Evolutionary conservation across 192 early-diverging fungal genomes (phyloP).

Genomic region (Coemansia sp.): DNA sequence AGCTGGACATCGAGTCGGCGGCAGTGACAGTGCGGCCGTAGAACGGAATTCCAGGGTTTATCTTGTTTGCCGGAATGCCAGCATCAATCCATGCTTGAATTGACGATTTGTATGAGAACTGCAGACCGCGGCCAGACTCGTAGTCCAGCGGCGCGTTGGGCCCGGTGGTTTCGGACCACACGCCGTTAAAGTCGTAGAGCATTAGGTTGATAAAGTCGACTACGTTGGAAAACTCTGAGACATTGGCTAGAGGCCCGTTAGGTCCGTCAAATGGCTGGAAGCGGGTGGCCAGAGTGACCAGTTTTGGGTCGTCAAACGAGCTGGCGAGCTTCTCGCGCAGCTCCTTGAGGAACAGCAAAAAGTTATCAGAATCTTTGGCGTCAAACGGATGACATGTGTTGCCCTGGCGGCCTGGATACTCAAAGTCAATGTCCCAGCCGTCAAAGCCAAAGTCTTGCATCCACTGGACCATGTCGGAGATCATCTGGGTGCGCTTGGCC

Average conservation of each 20-base stretch:
- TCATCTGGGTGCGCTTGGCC: slow-evolving; percentile 49
- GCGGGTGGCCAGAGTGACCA: slow-evolving; percentile 65
- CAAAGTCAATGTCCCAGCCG: slow-evolving; percentile 78
- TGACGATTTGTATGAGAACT: slow-evolving; percentile 47
- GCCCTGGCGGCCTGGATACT: slow-evolving; percentile 65
- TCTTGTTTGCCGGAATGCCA: slow-evolving; percentile 60
- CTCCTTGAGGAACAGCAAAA: slow-evolving; percentile 58
- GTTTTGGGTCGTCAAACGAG: slow-evolving; percentile 48
- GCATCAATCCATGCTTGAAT: slow-evolving; percentile 60
- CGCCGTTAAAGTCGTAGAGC: slow-evolving; percentile 67
- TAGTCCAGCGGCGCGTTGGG: slow-evolving; percentile 62
- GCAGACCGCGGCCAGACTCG: slow-evolving; percentile 29
- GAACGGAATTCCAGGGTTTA: slow-evolving; percentile 62
- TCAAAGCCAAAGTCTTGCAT: slow-evolving; percentile 59
- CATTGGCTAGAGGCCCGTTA: slow-evolving; percentile 54
- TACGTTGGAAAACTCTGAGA: slow-evolving; percentile 59
- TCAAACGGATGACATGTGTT: slow-evolving; percentile 51
- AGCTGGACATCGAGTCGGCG: slow-evolving; percentile 20
- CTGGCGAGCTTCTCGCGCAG: slow-evolving; percentile 56
- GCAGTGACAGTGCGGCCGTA: slow-evolving; percentile 62
- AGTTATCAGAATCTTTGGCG: slow-evolving; percentile 61
- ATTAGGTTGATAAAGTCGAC: slow-evolving; percentile 71
- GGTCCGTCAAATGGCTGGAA: slow-evolving; percentile 62
- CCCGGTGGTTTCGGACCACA: slow-evolving; percentile 61
- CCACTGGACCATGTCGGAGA: slow-evolving; percentile 56